Evolutionary conservation across 2,329 filamentous ascomycete genomes (phyloP).

Genomic region (Paecilomyces variotii): DNA sequence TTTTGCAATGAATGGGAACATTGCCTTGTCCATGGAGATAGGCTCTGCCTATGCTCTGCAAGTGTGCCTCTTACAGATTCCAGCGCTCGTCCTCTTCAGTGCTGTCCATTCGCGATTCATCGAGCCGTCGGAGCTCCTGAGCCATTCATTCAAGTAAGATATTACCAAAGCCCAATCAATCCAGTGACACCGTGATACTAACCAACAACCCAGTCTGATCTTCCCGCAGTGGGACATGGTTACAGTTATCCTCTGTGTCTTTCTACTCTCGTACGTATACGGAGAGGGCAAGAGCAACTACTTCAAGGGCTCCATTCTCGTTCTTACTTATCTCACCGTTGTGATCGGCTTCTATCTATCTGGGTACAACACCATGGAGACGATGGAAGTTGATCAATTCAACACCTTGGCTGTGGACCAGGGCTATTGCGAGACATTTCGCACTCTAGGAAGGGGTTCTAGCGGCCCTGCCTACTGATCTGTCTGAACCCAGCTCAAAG

Average conservation of each 20-base stretch:
- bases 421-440: slow-evolving; percentile 26
- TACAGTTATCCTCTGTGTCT: slow-evolving; percentile 89
- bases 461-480: neutral
- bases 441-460: slow-evolving; percentile 29
- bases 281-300: slow-evolving; percentile 99
- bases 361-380: slow-evolving; percentile 49
- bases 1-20: slow-evolving; percentile 99
- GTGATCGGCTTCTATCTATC: slow-evolving; percentile 87
- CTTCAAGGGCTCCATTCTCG: slow-evolving; percentile 94
- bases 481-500: neutral
- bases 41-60: slow-evolving; percentile 94
- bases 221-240: slow-evolving; percentile 99
- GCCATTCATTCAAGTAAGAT: slow-evolving; percentile 47
- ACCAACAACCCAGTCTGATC: slow-evolving; percentile 53
- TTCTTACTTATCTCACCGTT: slow-evolving; percentile 88
- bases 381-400: slow-evolving; percentile 39
- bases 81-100: slow-evolving; percentile 84
- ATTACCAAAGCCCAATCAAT: neutral
- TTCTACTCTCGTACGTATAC: slow-evolving; percentile 94
- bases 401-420: slow-evolving; percentile 38
- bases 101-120: slow-evolving; percentile 59
- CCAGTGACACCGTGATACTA: slow-evolving; percentile 5
- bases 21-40: slow-evolving; percentile 97
- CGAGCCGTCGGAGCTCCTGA: slow-evolving; percentile 44
- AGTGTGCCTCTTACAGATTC: slow-evolving; percentile 90